Evolutionary conservation across 2,329 filamentous ascomycete species (phyloP).

Genomic region (Penicillium paneum): DNA sequence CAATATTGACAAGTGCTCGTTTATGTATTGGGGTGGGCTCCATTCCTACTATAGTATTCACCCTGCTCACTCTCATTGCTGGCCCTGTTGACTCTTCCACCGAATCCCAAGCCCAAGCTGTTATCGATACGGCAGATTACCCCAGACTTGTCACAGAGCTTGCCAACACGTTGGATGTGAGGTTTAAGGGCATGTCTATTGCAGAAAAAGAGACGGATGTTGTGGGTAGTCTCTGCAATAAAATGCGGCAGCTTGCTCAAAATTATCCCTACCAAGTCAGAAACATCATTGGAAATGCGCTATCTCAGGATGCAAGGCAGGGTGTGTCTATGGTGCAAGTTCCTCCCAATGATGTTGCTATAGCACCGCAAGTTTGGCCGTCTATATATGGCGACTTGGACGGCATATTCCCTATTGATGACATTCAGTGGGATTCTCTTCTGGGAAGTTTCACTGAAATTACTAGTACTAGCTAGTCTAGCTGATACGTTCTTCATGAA

Average conservation of each 20-base stretch:
- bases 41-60: background rate
- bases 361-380: background rate
- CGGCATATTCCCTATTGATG: background rate
- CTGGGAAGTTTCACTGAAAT: background rate
- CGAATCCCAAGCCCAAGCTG: background rate
- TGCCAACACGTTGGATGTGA: background rate
- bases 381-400: background rate
- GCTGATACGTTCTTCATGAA: background rate
- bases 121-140: background rate
- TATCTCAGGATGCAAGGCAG: background rate
- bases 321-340: background rate
- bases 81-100: background rate
- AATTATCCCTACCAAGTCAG: background rate
- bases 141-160: background rate
- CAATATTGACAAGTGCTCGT: background rate
- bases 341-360: background rate
- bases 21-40: background rate
- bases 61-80: background rate
- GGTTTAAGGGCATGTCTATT: background rate
- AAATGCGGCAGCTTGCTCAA: background rate
- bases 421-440: background rate
- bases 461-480: background rate
- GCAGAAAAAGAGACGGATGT: background rate
- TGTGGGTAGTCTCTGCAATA: background rate
- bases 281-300: background rate